Conservation (phyloP, 495 filamentous ascomycete species). For the Talaromyces trachyspermus region DNA sequence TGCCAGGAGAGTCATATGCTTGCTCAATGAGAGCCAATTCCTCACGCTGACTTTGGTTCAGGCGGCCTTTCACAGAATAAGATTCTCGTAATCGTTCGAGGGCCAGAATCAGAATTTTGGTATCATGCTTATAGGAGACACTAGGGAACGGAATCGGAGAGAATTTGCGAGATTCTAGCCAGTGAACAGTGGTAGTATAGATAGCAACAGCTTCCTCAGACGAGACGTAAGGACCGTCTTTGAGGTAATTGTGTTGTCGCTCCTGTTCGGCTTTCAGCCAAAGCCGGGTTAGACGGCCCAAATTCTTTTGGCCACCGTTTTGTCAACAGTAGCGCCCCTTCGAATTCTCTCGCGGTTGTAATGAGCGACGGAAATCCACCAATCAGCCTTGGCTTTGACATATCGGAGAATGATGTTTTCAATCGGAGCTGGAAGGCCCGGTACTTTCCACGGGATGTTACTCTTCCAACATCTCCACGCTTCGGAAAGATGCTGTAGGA, state of each 20-base stretch:
- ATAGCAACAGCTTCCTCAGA: constrained; percentile 98
- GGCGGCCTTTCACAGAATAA: constrained; percentile 93
- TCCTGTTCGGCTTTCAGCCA: constrained; percentile 99
- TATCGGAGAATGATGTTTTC: constrained; percentile 98
- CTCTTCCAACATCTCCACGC: constrained; percentile 99
- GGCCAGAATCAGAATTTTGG: constrained; percentile 95
- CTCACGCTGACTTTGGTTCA: constrained; percentile 97
- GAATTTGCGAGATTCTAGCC: constrained; percentile 97
- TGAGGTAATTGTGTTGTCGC: constrained; percentile 98
- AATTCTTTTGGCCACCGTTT: constrained; percentile 99
- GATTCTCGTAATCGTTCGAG: constrained; percentile 91
- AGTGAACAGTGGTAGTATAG: constrained; percentile 97
- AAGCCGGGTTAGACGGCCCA: constrained; percentile 86
- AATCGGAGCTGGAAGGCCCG: constrained; percentile 89
- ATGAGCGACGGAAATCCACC: constrained; percentile 98
- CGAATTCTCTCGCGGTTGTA: constrained; percentile 97
- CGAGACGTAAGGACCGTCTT: constrained; percentile 97
- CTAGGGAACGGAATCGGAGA: constrained; percentile 98
- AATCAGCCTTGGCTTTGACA: constrained; percentile 98
- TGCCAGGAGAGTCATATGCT: constrained; percentile 96
- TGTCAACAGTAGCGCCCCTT: constrained; percentile 93
- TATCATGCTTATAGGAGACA: constrained; percentile 99
- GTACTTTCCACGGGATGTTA: constrained; percentile 99
- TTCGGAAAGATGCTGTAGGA: constrained; percentile 93
- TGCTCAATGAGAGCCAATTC: constrained; percentile 97